Conservation (phyloP, 768 basidiomycete genomes). For the Termitomyces eurrhizus region DNA sequence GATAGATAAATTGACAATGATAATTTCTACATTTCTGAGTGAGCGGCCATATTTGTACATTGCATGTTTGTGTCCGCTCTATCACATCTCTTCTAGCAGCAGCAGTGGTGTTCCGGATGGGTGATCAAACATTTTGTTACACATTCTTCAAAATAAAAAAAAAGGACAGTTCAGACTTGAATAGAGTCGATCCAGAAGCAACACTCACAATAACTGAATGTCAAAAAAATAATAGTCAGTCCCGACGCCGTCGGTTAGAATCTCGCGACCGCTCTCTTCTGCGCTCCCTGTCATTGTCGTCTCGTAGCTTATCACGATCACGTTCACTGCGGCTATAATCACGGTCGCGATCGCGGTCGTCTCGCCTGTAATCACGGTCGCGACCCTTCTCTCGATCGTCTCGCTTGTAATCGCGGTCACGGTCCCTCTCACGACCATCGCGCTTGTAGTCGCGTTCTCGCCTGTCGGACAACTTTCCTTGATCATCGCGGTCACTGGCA, state of each 20-base stretch:
- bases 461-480: slow-evolving; percentile 19
- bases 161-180: not conserved
- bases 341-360: slow-evolving; percentile 12
- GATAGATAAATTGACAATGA: not conserved
- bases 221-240: not conserved
- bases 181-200: not conserved
- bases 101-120: not conserved
- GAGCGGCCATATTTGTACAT: not conserved
- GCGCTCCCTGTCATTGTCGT: slow-evolving; percentile 29
- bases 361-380: slow-evolving; percentile 7
- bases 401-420: slow-evolving; percentile 8
- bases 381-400: slow-evolving; percentile 4
- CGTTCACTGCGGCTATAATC: slow-evolving; percentile 4
- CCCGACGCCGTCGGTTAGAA: slow-evolving; percentile 18
- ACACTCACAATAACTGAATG: slow-evolving; percentile 1
- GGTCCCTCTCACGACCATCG: slow-evolving; percentile 9
- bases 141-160: not conserved
- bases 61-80: not conserved
- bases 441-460: slow-evolving; percentile 16
- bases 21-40: not conserved
- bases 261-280: slow-evolving; percentile 28
- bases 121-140: slow-evolving; percentile 1
- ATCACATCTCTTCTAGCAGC: not conserved
- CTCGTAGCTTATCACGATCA: slow-evolving; percentile 25
- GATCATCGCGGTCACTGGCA: slow-evolving; percentile 27